Base-by-base conservation (phyloP, 1,284 basidiomycete genomes). In the Cerrena zonata region DNA sequence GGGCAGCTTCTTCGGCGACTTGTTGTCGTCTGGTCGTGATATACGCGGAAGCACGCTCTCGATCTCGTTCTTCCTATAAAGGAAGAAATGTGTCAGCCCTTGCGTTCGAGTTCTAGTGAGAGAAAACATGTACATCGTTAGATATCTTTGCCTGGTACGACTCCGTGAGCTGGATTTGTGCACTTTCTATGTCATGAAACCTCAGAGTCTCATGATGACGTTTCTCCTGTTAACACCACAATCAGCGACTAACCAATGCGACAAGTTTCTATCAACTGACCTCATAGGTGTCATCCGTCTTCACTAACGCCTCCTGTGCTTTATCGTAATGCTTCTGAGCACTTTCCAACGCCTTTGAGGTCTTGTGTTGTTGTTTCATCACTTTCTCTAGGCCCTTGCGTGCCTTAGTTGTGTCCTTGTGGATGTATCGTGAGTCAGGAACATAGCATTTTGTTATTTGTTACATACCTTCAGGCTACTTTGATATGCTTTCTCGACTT, bases 331-430 rank as follows among this genome's bases (percentile, higher is more conserved):
- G 49, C 11, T 48, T 39, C 27, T 55, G 34, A 3, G 48, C 49
- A 13, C 25, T 48, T n/a, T 53, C 45, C 11, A 55, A 11, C 2
- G 21, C 23, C 45, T 54, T 52, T 4, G 47, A 37, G 5, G 55
- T 50, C 45, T 54, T 54, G 21, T 30, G 25, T 37, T 44, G 22
- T 25, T 52, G 19, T 34, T 57, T 54, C 3, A 23, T 22, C 10
- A 52, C 38, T 39, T 51, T 50, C n/a, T 53, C 23, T 5, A 50
- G 27, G 5, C 45, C 46, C 22, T 53, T 47, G 27, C 51, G 36
- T 10, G 54, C 56, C 24, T 57, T 55, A 36, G 47, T 40, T 5
- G 47, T 45, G 21, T 53, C 56, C 56, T 57, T 24, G n/a, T n/a
- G n/a, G n/a, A n/a, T n/a, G n/a, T n/a, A n/a, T n/a, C n/a, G n/a